Percentiles rank a stretch among this genome's conserved stretches.
phyloP scores from a whole-genome alignment of 192 early-diverging fungal genomes.

The Gaertneriomyces sp. region DNA sequence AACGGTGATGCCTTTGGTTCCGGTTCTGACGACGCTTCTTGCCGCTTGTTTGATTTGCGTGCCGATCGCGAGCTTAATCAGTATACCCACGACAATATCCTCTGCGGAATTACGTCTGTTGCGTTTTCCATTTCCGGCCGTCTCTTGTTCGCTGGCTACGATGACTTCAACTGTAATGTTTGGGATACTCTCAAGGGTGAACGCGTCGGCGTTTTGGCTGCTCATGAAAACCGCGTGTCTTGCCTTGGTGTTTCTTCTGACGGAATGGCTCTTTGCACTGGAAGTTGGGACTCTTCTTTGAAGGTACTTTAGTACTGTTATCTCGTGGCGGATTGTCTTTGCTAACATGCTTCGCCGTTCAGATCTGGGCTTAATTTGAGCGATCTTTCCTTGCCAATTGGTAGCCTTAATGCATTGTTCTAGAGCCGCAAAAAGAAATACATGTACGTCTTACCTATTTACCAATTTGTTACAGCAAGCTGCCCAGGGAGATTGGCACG shows the following conservation, averaged over 20 bases:
- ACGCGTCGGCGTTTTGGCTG: constrained; percentile 85
- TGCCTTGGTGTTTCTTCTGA: constrained; percentile 95
- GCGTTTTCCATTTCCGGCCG: constrained; percentile 96
- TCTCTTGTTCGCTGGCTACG: constrained; percentile 96
- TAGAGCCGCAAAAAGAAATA: too few relatives aligned
- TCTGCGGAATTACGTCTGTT: constrained; percentile 98
- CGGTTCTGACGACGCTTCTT: constrained; percentile 98
- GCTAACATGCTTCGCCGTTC: neutral
- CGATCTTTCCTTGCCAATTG: too few relatives aligned
- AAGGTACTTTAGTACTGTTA: constrained; percentile 59
- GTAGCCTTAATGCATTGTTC: too few relatives aligned
- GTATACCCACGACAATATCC: constrained; percentile 97
- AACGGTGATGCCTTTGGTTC: constrained; percentile 97
- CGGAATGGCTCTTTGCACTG: constrained; percentile 97
- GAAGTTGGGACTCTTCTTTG: constrained; percentile 96
- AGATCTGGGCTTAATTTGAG: constrained; percentile 17
- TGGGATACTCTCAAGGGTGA: constrained; percentile 99
- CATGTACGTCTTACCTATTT: too few relatives aligned
- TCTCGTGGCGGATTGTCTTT: neutral
- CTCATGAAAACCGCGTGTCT: constrained; percentile 95
- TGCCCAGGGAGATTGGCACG: too few relatives aligned
- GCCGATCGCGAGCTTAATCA: constrained; percentile 97
- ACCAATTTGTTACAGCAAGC: too few relatives aligned
- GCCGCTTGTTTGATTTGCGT: constrained; percentile 94
- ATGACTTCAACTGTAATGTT: constrained; percentile 99